Evolutionary conservation across 768 basidiomycete genomes (phyloP).

Genomic region (Mycena pura): DNA sequence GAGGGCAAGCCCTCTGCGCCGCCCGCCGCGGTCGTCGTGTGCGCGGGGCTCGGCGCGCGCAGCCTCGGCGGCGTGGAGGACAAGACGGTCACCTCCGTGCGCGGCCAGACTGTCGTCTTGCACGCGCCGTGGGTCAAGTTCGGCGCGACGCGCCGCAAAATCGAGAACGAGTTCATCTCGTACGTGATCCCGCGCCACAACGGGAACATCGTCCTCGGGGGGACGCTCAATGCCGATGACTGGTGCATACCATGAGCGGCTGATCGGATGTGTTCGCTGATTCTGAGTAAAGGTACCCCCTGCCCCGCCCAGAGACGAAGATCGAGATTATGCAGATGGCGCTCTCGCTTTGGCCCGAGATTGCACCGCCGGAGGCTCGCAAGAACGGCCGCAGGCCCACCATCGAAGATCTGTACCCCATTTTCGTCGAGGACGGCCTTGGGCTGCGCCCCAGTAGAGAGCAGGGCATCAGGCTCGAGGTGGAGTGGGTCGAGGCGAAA

Average conservation of each 20-base stretch:
- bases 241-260: constrained; percentile 36
- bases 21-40: constrained; percentile 27
- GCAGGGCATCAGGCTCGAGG: constrained; percentile 64
- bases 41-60: constrained; percentile 48
- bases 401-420: constrained; percentile 39
- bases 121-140: constrained; percentile 51
- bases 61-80: constrained; percentile 70
- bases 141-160: constrained; percentile 22
- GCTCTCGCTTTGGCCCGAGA: constrained; percentile 39
- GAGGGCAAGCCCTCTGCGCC: constrained; percentile 9
- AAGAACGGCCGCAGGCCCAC: constrained; percentile 37
- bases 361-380: constrained; percentile 41
- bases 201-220: constrained; percentile 60
- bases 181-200: constrained; percentile 73
- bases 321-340: constrained; percentile 26
- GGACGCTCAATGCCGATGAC: constrained; percentile 56
- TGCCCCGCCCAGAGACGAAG: constrained; percentile 26
- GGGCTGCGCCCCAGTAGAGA: constrained; percentile 57
- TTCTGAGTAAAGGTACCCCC: constrained; percentile 19
- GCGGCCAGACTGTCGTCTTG: constrained; percentile 69
- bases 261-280: not conserved
- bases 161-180: constrained; percentile 34
- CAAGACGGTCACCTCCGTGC: constrained; percentile 58
- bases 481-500: constrained; percentile 37
- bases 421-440: constrained; percentile 48